Conservation (phyloP, 2,329 filamentous ascomycete species). For the Curvularia eragrostidis region DNA sequence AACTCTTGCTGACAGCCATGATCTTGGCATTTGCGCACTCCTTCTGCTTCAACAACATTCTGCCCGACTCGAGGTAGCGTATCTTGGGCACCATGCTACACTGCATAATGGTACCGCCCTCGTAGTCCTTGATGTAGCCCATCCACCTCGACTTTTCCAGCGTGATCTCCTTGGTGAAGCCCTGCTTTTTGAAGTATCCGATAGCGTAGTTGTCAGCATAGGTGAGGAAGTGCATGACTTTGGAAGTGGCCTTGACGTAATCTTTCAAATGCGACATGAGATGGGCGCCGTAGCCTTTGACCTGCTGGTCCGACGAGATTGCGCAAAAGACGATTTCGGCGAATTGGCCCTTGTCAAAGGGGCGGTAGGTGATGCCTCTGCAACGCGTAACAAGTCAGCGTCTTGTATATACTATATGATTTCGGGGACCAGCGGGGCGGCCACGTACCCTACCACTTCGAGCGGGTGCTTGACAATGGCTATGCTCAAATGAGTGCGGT, state of each 20-base stretch:
- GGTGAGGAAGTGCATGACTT: conserved; percentile 98
- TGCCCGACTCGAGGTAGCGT: conserved; percentile 88
- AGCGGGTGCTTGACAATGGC: conserved; percentile 97
- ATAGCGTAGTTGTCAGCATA: conserved; percentile 99
- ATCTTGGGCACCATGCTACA: conserved; percentile 96
- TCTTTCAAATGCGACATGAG: conserved; percentile 98
- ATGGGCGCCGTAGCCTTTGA: conserved; percentile 97
- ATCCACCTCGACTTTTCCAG: conserved; percentile 92
- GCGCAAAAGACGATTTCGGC: conserved; percentile 99
- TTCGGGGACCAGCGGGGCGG: neutral
- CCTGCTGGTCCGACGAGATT: conserved; percentile 96
- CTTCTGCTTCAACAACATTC: conserved; percentile 97
- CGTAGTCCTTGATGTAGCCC: conserved; percentile 99
- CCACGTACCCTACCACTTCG: conserved; percentile 76
- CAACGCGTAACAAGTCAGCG: conserved; percentile 1
- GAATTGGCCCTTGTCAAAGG: conserved; percentile 89
- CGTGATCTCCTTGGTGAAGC: conserved; percentile 98
- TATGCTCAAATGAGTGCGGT: conserved; percentile 93
- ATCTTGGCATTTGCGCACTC: conserved; percentile 96
- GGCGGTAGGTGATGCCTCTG: conserved; percentile 94
- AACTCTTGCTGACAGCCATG: conserved; percentile 84
- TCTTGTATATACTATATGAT: neutral
- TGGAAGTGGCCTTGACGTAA: conserved; percentile 95
- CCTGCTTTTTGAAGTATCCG: conserved; percentile 98
- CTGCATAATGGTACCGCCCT: conserved; percentile 99